These are phyloP conservation scores for Dunaliella primolecta DNA, from an alignment of 139 green algal species.

Conservation along the genomic window DNA sequence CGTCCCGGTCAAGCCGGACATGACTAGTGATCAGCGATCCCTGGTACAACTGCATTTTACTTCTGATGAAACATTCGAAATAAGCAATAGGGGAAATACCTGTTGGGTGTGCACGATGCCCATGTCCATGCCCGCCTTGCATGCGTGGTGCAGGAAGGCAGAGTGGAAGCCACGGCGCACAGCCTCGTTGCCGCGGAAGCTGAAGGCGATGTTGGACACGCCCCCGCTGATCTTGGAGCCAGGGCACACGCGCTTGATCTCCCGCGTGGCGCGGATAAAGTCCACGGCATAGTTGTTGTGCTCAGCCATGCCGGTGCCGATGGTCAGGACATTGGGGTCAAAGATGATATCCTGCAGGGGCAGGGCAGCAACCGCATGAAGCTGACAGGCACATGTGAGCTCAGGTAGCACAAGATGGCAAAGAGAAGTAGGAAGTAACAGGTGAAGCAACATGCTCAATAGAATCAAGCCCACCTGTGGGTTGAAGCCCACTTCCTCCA, in stretches of 20 bases:
- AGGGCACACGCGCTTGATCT: constrained; percentile 96
- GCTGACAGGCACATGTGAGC: no score
- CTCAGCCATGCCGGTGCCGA: constrained; percentile 94
- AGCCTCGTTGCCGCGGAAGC: constrained; percentile 96
- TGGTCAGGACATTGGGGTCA: constrained; percentile 98
- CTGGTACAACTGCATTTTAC: no score
- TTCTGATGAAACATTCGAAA: no score
- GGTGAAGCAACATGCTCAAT: no score
- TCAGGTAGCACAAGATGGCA: no score
- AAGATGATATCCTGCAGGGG: constrained; percentile 93
- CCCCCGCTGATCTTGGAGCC: constrained; percentile 94
- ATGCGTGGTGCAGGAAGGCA: constrained; percentile 94
- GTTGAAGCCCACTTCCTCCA: constrained; percentile 95
- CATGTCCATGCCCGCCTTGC: constrained; percentile 98
- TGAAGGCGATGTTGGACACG: constrained; percentile 98
- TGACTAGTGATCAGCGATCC: no score
- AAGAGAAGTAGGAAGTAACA: no score
- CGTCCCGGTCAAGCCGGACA: no score
- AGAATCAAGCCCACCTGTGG: constrained; percentile 48
- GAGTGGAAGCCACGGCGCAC: constrained; percentile 92
- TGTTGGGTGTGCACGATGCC: constrained; percentile 96
- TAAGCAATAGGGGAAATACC: neutral
- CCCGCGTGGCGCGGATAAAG: constrained; percentile 90
- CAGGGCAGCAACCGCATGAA: neutral
- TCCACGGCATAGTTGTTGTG: constrained; percentile 99